Evolutionary conservation across 2,329 filamentous ascomycete species (phyloP), one percentile per base, ranked within the genome.

Genomic region (Venturia nashicola): DNA sequence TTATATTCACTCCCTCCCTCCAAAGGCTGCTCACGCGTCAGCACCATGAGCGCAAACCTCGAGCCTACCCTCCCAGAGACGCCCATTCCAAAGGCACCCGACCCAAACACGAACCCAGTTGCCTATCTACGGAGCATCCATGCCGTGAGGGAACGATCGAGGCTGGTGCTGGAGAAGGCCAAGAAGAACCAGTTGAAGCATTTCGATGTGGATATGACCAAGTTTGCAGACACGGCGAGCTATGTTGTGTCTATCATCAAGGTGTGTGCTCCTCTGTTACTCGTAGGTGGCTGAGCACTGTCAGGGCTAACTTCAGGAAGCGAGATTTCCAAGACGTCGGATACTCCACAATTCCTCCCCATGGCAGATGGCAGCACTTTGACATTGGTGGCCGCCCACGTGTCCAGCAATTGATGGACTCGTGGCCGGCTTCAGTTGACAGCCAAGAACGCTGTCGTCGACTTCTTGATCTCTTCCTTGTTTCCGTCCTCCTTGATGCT

Each of bases 171-270:
- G 66, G 83, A 89, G 67, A 92, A 89, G 78, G 90, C 91, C 11
- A 81, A 89, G 70, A 82, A 80, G 68, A 90, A 96, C 71, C 81
- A 89, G 69, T 82, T 96, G 66, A 84, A 83, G 69, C 92, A 97
- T 74, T 97, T 97, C 70, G 87, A 90, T 68, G 91, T 96, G 59
- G 92, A 97, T 75, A 85, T 92, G 81, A 77, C 76, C 76, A 95
- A 93, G 76, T 93, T 96, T 73, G 76, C 81, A 57, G 89, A 93
- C 68, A 93, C 93, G 0, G 90, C 92, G 16, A 83, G 83, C 55
- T 96, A 96, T 73, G 89, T 96, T 11, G 87, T 93, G n/a, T 87
- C 89, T 48, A 93, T 97, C 67, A 96, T 97, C 79, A 96, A 95
- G 88, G 91, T 92, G 78, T 68, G 81, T 55, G 27, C 20, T 27